Evolutionary conservation across 148 eudicot species (phyloP).

Genomic region (Nepenthes gracilis): DNA sequence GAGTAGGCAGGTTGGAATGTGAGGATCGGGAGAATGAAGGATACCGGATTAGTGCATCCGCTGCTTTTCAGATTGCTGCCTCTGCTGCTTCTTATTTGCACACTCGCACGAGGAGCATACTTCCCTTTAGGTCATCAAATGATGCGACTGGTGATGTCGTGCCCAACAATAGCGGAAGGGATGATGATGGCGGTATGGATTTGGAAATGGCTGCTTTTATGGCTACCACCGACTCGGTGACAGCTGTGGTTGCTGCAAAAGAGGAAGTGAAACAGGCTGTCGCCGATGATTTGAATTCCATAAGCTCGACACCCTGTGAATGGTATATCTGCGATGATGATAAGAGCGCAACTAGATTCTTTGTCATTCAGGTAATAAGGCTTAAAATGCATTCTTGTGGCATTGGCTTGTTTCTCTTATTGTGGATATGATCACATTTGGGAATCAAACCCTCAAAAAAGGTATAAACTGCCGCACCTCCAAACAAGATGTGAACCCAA

Average conservation of each 20-base stretch:
- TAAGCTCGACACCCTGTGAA: constrained; percentile 71
- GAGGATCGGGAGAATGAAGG: constrained; percentile 22
- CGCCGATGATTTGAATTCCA: constrained; percentile 85
- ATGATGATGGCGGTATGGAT: constrained; percentile 16
- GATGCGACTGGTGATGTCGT: constrained; percentile 1
- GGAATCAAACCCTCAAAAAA: no score
- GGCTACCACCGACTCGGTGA: constrained; percentile 87
- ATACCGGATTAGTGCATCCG: constrained; percentile 35
- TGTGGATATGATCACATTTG: no score
- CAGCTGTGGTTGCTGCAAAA: constrained; percentile 92
- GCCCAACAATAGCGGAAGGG: constrained; percentile 5
- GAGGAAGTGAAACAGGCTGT: constrained; percentile 99
- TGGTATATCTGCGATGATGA: constrained; percentile 96
- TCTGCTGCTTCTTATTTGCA: constrained; percentile 93
- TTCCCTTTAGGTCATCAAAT: constrained; percentile 45
- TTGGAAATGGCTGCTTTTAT: constrained; percentile 66
- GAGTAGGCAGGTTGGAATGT: constrained; percentile 11
- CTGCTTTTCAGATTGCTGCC: constrained; percentile 78
- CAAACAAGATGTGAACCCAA: no score
- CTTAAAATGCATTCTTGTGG: not conserved
- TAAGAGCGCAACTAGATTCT: constrained; percentile 61
- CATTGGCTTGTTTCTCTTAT: no score
- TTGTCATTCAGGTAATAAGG: constrained; percentile 69
- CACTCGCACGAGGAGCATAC: constrained; percentile 47
- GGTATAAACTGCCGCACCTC: no score